phyloP scores from a whole-genome alignment of 805 yeast genomes.

The Starmerella ratchasimensis region DNA sequence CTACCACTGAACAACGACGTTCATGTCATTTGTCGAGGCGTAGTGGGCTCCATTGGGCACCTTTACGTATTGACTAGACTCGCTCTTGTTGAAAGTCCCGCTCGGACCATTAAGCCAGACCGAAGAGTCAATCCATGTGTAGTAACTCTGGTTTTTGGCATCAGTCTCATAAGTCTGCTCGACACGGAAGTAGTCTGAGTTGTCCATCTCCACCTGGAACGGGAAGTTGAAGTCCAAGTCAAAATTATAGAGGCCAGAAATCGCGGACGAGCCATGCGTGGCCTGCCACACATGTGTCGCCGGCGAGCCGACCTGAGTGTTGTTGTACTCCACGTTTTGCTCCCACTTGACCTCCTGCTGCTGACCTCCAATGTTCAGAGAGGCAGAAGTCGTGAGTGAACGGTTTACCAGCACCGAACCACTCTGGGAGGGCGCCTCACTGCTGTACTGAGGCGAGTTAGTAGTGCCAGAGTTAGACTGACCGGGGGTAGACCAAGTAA shows the following conservation, averaged over 20 bases:
- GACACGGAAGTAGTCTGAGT: constrained; percentile 6
- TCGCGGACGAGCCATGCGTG: constrained; percentile 10
- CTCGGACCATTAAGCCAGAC: constrained; percentile 2
- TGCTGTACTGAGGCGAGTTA: constrained; percentile 2
- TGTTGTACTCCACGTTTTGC: constrained; percentile 14
- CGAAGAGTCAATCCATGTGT: constrained; percentile 17
- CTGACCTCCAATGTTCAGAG: constrained; percentile 15
- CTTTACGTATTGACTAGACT: constrained; percentile 10
- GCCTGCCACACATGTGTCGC: constrained; percentile 12
- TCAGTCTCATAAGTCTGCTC: constrained; percentile 14
- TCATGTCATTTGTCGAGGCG: constrained; percentile 12
- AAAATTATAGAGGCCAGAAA: constrained; percentile 10
- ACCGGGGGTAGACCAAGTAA: constrained; percentile 23
- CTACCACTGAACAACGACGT: constrained; percentile 9
- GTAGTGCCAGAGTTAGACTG: constrained; percentile 15
- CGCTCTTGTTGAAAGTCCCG: constrained; percentile 6
- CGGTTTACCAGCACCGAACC: constrained; percentile 5
- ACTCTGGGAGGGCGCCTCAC: neutral
- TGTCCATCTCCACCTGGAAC: constrained; percentile 9
- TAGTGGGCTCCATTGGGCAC: constrained; percentile 14
- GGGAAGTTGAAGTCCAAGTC: constrained; percentile 9
- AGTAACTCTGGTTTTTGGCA: constrained; percentile 3
- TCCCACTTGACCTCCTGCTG: constrained; percentile 13
- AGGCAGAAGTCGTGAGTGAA: constrained; percentile 11
- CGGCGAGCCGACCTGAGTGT: constrained; percentile 4